Percentiles rank a stretch among this genome's conserved stretches.
Conservation (phyloP, 2,329 filamentous ascomycete genomes). For the Trichoderma hamatum region DNA sequence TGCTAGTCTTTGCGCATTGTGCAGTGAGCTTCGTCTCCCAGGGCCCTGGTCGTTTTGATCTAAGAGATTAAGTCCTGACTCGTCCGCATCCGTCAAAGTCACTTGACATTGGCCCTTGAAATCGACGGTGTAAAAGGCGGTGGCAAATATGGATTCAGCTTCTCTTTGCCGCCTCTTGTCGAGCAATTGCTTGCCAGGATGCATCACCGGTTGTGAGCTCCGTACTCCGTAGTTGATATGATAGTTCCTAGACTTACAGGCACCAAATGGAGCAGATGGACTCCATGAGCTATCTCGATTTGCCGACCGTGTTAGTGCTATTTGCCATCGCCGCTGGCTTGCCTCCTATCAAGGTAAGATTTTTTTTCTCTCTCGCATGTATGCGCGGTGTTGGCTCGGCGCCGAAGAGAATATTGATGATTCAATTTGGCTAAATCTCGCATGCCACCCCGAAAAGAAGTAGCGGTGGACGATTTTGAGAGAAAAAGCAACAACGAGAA, state of each 20-base stretch:
- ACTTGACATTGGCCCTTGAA: constrained; percentile 21
- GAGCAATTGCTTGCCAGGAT: neutral
- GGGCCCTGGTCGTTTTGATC: constrained; percentile 18
- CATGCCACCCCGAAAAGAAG: neutral
- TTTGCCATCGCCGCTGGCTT: constrained; percentile 2
- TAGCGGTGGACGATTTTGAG: neutral
- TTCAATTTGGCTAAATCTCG: neutral
- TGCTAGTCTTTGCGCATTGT: constrained; percentile 33
- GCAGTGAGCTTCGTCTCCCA: neutral
- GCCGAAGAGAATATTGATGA: neutral
- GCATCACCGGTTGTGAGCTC: constrained; percentile 13
- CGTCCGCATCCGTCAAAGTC: constrained; percentile 23
- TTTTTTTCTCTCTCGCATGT: neutral
- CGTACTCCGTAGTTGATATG: constrained; percentile 16
- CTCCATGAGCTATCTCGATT: constrained; percentile 20
- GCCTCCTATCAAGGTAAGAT: constrained; percentile 3
- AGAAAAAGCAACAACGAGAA: neutral
- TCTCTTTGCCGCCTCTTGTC: neutral
- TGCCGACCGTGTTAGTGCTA: constrained; percentile 20
- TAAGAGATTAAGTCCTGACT: constrained; percentile 26
- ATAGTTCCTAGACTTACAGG: neutral
- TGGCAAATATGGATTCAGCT: constrained; percentile 8
- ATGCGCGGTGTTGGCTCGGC: neutral
- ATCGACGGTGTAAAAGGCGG: constrained; percentile 25
- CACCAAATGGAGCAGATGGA: constrained; percentile 7